A percentile compares a stretch with the other conserved stretches of the same genome.
phyloP scores from a whole-genome alignment of 306 rosid species.

The Vachellia pachyceras region DNA sequence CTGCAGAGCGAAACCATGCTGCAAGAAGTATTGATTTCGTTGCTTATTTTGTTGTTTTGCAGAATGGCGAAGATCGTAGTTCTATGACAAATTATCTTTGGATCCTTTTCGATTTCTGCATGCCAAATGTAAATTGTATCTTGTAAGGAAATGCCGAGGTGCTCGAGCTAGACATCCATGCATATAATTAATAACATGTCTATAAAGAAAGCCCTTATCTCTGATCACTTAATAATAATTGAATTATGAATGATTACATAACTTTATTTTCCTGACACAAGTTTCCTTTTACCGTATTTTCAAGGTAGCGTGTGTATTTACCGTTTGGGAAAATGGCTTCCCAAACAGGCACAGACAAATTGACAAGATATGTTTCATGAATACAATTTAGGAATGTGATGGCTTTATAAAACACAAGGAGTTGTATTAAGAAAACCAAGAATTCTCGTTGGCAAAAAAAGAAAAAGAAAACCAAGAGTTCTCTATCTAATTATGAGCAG shows the following conservation, averaged over 20 bases:
- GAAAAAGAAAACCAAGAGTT: too few relatives aligned
- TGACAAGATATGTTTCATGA: neutral
- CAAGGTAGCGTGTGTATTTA: neutral
- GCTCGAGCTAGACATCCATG: constrained; percentile 30
- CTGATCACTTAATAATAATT: neutral
- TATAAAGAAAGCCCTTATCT: neutral
- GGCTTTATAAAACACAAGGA: neutral
- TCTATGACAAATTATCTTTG: constrained; percentile 3
- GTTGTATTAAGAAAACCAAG: neutral
- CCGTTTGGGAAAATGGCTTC: too few relatives aligned
- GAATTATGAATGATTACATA: neutral
- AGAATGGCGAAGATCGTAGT: neutral
- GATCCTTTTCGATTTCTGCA: neutral
- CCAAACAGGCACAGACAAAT: too few relatives aligned
- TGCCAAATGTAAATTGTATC: neutral
- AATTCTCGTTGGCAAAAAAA: too few relatives aligned
- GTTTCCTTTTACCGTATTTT: neutral
- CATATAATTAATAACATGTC: neutral
- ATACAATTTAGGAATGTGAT: neutral
- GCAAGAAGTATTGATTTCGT: constrained; percentile 61
- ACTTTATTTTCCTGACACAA: too few relatives aligned
- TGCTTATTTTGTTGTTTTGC: neutral
- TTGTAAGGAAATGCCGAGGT: neutral
- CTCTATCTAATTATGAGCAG: neutral
- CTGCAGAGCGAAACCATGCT: constrained; percentile 81